These are phyloP conservation scores for Onygenales sp. DNA, from an alignment of 2,329 filamentous ascomycete genomes.

Conservation along the genomic window DNA sequence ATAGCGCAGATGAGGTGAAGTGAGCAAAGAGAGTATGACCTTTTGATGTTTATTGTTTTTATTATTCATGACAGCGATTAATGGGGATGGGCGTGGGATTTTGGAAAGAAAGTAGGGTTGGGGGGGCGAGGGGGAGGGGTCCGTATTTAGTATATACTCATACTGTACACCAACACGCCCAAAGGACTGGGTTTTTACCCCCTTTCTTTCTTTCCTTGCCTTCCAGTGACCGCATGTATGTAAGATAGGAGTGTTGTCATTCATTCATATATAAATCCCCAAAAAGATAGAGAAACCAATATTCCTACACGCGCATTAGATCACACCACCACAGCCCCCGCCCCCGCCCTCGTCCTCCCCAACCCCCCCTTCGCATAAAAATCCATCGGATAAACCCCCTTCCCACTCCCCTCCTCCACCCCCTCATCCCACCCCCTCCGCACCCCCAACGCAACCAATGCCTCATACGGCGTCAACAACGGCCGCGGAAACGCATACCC, in stretches of 20 bases:
- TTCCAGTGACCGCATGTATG: too few species aligned
- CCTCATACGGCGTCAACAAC: slow-evolving; percentile 88
- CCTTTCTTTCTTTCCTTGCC: too few species aligned
- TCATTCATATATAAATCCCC: background rate
- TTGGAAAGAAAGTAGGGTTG: too few species aligned
- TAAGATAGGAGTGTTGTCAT: too few species aligned
- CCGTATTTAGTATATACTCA: too few species aligned
- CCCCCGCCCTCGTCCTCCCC: slow-evolving; percentile 58
- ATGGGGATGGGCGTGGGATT: background rate
- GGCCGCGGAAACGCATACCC: slow-evolving; percentile 90
- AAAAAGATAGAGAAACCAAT: background rate
- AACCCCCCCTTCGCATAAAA: slow-evolving; percentile 91
- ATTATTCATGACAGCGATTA: background rate
- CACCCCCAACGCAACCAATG: slow-evolving; percentile 75
- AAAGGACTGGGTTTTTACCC: too few species aligned
- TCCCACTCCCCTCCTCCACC: slow-evolving; percentile 39
- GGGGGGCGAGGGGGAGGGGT: too few species aligned
- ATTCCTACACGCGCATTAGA: background rate
- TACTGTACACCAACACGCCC: too few species aligned
- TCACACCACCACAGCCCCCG: slow-evolving; percentile 6
- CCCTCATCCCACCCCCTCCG: slow-evolving; percentile 61
- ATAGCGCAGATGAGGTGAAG: slow-evolving; percentile 9
- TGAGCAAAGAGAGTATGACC: background rate
- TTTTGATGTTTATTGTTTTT: background rate
- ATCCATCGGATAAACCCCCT: slow-evolving; percentile 88